Evolutionary conservation across 2,329 filamentous ascomycete species (phyloP).

Genomic region (Colletotrichum cordylinicola): DNA sequence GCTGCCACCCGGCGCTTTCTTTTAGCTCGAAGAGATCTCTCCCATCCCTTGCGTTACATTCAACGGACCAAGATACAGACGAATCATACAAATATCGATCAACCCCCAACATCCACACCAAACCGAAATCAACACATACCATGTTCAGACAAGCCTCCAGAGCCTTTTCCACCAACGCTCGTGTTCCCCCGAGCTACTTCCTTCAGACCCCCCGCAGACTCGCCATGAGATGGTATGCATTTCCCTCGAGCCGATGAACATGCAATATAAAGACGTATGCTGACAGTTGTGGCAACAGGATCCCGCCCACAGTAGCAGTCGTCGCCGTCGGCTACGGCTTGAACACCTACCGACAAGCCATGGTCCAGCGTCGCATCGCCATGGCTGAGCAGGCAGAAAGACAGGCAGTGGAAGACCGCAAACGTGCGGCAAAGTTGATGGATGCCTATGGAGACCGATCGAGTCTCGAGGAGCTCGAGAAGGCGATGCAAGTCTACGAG

Average conservation of each 20-base stretch:
- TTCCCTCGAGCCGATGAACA: neutral
- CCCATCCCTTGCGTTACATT: constrained; percentile 10
- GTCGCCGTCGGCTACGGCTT: constrained; percentile 38
- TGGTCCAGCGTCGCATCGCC: constrained; percentile 30
- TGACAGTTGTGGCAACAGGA: constrained; percentile 26
- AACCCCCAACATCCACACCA: neutral
- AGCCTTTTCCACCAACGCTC: constrained; percentile 38
- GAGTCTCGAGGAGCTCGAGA: constrained; percentile 53
- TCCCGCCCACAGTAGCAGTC: constrained; percentile 36
- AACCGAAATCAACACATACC: neutral
- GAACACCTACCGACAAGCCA: constrained; percentile 36
- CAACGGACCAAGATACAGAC: neutral
- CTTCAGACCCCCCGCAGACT: constrained; percentile 33
- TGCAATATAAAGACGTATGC: neutral
- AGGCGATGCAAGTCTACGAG: constrained; percentile 53
- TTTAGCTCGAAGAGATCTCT: neutral
- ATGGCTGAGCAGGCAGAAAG: constrained; percentile 35
- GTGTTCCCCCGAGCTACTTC: constrained; percentile 37
- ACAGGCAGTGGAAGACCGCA: constrained; percentile 38
- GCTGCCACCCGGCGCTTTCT: constrained; percentile 1
- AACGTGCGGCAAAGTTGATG: constrained; percentile 48
- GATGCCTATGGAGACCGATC: constrained; percentile 56
- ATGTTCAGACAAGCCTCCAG: constrained; percentile 25
- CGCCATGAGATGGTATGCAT: constrained; percentile 36
- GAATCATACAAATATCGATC: neutral